Conservation (phyloP, 2,329 filamentous ascomycete genomes). For the Boeremia exigua region DNA sequence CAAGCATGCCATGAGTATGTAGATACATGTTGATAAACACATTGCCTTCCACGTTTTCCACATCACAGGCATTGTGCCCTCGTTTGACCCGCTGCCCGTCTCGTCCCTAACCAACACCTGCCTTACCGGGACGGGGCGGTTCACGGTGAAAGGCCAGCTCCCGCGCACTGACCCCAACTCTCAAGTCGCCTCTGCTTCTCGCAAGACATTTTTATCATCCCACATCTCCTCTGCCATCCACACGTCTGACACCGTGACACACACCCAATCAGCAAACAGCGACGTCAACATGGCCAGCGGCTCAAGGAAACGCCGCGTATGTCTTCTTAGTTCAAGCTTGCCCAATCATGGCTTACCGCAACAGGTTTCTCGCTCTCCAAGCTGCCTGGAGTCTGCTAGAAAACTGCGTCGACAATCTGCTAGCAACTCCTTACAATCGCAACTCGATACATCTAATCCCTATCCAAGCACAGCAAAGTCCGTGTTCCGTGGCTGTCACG, state of each 20-base stretch:
- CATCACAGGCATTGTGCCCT: too few species aligned
- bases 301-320: slow-evolving; percentile 16
- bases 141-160: not conserved
- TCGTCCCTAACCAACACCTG: too few species aligned
- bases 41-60: too few species aligned
- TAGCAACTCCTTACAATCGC: not conserved
- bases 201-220: too few species aligned
- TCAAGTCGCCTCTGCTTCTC: too few species aligned
- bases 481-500: not conserved
- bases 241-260: too few species aligned
- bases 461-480: not conserved
- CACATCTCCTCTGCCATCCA: too few species aligned
- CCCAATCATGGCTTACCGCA: not conserved
- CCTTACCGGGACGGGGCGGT: too few species aligned
- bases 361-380: not conserved
- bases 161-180: not conserved
- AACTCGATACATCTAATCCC: not conserved
- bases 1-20: too few species aligned
- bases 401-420: not conserved
- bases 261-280: not conserved
- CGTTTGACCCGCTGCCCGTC: too few species aligned
- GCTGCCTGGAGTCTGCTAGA: not conserved
- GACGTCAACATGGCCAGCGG: slow-evolving; percentile 5
- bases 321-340: not conserved
- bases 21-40: too few species aligned